Evolutionary conservation across 306 rosid species (phyloP).

Genomic region (Cucumis cinereus): DNA sequence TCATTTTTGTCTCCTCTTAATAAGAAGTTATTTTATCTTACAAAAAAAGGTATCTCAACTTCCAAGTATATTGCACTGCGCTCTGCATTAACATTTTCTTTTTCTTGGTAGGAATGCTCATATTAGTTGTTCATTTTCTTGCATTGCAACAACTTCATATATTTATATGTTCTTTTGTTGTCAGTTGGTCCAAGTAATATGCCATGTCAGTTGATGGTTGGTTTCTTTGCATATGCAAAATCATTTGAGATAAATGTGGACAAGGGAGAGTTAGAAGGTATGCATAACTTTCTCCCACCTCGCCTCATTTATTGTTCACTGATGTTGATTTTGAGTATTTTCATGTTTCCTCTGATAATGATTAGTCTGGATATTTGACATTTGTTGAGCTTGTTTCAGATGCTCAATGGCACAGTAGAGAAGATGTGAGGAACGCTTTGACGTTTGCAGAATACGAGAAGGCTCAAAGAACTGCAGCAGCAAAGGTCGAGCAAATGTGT

Average conservation of each 20-base stretch:
- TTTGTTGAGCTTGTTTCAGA: slow-evolving; percentile 15
- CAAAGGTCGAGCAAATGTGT: slow-evolving; percentile 71
- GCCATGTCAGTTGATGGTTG: slow-evolving; percentile 95
- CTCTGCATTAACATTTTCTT: neutral
- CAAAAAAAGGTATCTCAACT: neutral
- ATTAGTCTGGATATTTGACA: neutral
- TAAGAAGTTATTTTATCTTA: neutral
- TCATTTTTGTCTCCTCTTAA: neutral
- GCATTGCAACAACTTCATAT: neutral
- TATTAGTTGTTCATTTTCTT: neutral
- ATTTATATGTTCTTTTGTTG: slow-evolving; percentile 8
- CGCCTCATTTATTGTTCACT: neutral
- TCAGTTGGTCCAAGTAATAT: slow-evolving; percentile 76
- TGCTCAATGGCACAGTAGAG: slow-evolving; percentile 63
- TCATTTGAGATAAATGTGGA: slow-evolving; percentile 66
- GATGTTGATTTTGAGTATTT: neutral
- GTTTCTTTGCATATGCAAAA: slow-evolving; percentile 79
- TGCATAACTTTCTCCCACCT: neutral
- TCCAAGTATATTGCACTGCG: neutral
- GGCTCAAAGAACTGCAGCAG: slow-evolving; percentile 58
- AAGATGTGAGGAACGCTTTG: slow-evolving; percentile 62
- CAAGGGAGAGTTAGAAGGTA: slow-evolving; percentile 82
- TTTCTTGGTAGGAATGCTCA: neutral
- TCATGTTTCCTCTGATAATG: neutral
- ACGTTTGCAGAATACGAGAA: slow-evolving; percentile 55